Base-by-base conservation (phyloP, 371 early-diverging fungal species). In the Lichtheimia hyalospora region DNA sequence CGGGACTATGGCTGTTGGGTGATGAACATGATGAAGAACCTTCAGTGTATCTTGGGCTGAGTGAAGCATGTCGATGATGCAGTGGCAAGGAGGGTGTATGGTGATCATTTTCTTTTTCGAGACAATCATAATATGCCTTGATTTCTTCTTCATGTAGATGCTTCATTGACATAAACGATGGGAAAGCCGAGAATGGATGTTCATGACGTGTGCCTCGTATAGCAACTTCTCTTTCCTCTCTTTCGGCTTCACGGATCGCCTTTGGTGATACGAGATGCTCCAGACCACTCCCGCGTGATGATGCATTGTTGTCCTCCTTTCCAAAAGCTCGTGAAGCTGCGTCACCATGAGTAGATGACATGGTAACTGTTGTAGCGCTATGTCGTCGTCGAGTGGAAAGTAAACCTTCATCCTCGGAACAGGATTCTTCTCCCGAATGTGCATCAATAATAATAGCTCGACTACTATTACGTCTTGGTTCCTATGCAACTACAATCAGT, bases 261-360 rank as follows among this genome's bases (percentile, higher is more conserved):
- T 74, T 73, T 13, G 77, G 73, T n/a, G 80, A 74, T 40, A 79
- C 77, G 5, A 78, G 66, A 51, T 78, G 79, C 2, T 62, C 58
- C 34, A 34, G 34, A 20, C 51, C 58, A 27, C 49, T 49, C 15
- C 14, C 41, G 21, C 12, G 40, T 16, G 46, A 21, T 21, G 46
- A 16, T 21, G n/a, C 18, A 21, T 46, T 5, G 21, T 46, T n/a
- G 46, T 21, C n/a, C n/a, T 21, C 18, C 46, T 46, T n/a, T 21
- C 46, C 46, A 46, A 21, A 15, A 15, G 13, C 53, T 28, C 5
- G 4, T 25, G 41, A 2, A 34, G 54, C 28, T 34, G n/a, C 28
- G 28, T 24, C 27, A 25, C 10, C n/a, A 20, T 52, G n/a, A 16
- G 53, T 24, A 0, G n/a, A 7, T n/a, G 15, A 52, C 12, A n/a